A percentile compares a stretch with the other conserved stretches of the same genome.
Conservation (phyloP, 2,329 filamentous ascomycete genomes). For the Fusarium nodosum region DNA sequence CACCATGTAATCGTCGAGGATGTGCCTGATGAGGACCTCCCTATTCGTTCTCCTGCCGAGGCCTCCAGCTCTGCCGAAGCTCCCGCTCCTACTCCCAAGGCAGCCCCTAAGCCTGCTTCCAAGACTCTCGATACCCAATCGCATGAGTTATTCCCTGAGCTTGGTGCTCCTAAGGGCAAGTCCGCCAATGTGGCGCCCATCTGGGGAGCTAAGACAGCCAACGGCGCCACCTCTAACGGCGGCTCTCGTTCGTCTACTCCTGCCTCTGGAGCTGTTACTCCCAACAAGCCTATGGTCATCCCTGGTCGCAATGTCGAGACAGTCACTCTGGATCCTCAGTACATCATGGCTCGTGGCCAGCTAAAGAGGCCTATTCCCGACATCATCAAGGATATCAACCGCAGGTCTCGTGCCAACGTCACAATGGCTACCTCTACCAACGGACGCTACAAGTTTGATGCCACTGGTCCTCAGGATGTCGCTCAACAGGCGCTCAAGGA, state of each 20-base stretch:
- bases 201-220: conserved; percentile 80
- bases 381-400: conserved; percentile 91
- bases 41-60: conserved; percentile 65
- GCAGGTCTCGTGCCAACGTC: conserved; percentile 88
- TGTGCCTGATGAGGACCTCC: conserved; percentile 81
- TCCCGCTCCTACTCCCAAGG: conserved; percentile 72
- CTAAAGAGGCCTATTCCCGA: conserved; percentile 89
- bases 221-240: conserved; percentile 67
- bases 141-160: conserved; percentile 92
- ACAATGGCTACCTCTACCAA: conserved; percentile 80
- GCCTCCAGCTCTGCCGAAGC: conserved; percentile 63
- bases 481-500: conserved; percentile 92
- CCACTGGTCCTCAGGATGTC: conserved; percentile 84
- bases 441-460: conserved; percentile 84
- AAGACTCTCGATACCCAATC: conserved; percentile 81
- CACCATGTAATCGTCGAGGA: conserved; percentile 83
- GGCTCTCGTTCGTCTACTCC: conserved; percentile 73
- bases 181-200: conserved; percentile 75
- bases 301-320: conserved; percentile 86
- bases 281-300: conserved; percentile 72
- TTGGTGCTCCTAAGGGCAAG: conserved; percentile 79
- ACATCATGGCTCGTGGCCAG: conserved; percentile 81
- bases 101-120: conserved; percentile 73
- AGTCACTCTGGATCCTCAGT: conserved; percentile 78
- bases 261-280: conserved; percentile 68